Conservation (phyloP, 2,329 filamentous ascomycete genomes). For the Diaporthe eres region DNA sequence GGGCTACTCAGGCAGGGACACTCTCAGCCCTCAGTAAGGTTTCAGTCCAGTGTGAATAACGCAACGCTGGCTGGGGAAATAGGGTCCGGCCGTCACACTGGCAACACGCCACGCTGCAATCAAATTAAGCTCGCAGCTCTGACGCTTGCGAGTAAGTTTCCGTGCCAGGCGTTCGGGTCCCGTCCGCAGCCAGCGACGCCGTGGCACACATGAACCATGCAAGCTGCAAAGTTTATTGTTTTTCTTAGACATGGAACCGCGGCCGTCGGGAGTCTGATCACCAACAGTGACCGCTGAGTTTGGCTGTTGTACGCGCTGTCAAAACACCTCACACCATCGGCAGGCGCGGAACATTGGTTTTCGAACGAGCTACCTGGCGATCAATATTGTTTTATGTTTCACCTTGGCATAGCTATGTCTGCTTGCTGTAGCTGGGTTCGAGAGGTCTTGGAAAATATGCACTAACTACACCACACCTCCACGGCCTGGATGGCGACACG, state of each 20-base stretch:
- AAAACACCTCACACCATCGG: neutral
- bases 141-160: constrained; percentile 27
- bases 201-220: constrained; percentile 40
- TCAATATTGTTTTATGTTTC: too few species aligned
- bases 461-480: neutral
- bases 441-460: neutral
- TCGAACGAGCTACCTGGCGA: neutral
- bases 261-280: neutral
- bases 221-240: neutral
- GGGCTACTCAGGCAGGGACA: neutral
- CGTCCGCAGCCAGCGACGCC: neutral
- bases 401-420: neutral
- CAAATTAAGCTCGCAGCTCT: constrained; percentile 18
- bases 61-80: neutral
- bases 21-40: neutral
- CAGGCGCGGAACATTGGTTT: neutral
- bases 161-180: constrained; percentile 19
- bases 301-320: neutral
- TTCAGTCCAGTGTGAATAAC: neutral
- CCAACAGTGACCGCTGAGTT: neutral
- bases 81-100: neutral
- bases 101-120: neutral
- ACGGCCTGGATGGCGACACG: neutral
- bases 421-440: neutral
- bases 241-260: neutral